These are phyloP conservation scores for Rhipidocladum racemiflorum DNA, from an alignment of 176 grass and related monocot genomes.

Conservation along the genomic window DNA sequence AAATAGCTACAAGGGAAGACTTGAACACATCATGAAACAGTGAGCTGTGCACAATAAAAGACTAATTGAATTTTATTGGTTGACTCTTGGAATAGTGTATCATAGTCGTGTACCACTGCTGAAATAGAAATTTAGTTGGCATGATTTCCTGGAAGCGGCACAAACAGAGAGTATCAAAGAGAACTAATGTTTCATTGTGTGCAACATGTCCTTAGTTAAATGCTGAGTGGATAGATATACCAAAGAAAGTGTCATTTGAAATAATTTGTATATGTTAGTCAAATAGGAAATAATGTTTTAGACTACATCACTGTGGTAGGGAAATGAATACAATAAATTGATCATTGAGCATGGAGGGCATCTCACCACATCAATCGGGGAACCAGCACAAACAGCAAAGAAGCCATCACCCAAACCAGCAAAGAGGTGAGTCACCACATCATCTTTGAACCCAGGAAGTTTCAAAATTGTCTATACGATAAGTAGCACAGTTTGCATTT, in stretches of 20 bases:
- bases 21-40: not conserved
- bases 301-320: not conserved
- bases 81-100: not conserved
- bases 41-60: not conserved
- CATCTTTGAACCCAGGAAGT: conserved; percentile 91
- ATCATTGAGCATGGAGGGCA: not conserved
- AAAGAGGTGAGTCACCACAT: conserved; percentile 80
- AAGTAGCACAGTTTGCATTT: not conserved
- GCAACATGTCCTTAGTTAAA: not conserved
- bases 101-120: not conserved
- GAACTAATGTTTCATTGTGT: not conserved
- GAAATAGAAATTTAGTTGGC: not conserved
- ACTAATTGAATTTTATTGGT: not conserved
- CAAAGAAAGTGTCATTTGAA: not conserved
- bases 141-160: not conserved
- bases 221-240: not conserved
- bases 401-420: conserved; percentile 88
- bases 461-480: conserved; percentile 73
- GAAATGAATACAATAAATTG: conserved; percentile 15
- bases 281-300: conserved; percentile 20
- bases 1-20: not conserved
- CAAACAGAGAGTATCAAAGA: not conserved
- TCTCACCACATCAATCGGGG: conserved; percentile 91
- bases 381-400: conserved; percentile 95
- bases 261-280: not conserved